phyloP scores from a whole-genome alignment of 1,284 basidiomycete genomes.

The Cutaneotrichosporon dermatis region DNA sequence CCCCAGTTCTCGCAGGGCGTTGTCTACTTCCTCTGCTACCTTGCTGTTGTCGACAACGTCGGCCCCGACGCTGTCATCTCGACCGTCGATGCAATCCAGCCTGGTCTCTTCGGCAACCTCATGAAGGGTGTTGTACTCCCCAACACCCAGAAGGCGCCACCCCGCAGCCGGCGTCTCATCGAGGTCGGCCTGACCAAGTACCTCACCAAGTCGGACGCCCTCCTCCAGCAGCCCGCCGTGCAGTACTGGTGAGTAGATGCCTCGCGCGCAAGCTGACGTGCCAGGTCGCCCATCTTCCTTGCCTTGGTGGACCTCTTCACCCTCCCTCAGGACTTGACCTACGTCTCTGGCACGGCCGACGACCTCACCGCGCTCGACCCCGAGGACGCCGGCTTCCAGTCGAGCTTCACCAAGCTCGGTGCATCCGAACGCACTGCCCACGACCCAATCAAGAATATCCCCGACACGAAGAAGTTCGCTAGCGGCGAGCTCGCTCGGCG shows the following conservation, averaged over 20 bases:
- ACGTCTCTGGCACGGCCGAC: constrained; percentile 50
- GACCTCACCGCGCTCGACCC: constrained; percentile 65
- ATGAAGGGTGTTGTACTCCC: constrained; percentile 73
- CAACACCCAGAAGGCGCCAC: constrained; percentile 71
- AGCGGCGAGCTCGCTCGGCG: constrained; percentile 40
- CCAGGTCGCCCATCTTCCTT: constrained; percentile 57
- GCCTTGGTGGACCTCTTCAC: constrained; percentile 72
- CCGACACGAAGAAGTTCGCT: constrained; percentile 49
- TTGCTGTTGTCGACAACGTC: constrained; percentile 67
- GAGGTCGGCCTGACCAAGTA: constrained; percentile 77
- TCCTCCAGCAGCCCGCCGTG: constrained; percentile 62
- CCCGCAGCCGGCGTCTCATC: constrained; percentile 76
- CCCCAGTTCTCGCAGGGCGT: constrained; percentile 83
- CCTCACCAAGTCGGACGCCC: constrained; percentile 65
- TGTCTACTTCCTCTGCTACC: constrained; percentile 70
- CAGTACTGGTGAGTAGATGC: constrained; percentile 56
- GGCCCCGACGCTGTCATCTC: constrained; percentile 76
- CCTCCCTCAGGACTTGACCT: constrained; percentile 64
- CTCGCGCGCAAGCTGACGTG: background rate
- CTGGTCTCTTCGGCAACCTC: constrained; percentile 78
- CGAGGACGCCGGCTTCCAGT: constrained; percentile 90
- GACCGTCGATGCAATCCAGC: constrained; percentile 77
- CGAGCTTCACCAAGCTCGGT: constrained; percentile 83
- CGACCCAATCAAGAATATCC: constrained; percentile 49
- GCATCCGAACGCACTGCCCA: constrained; percentile 57